These are phyloP conservation scores for Trametes punicea DNA, from an alignment of 768 basidiomycete species.

Conservation along the genomic window DNA sequence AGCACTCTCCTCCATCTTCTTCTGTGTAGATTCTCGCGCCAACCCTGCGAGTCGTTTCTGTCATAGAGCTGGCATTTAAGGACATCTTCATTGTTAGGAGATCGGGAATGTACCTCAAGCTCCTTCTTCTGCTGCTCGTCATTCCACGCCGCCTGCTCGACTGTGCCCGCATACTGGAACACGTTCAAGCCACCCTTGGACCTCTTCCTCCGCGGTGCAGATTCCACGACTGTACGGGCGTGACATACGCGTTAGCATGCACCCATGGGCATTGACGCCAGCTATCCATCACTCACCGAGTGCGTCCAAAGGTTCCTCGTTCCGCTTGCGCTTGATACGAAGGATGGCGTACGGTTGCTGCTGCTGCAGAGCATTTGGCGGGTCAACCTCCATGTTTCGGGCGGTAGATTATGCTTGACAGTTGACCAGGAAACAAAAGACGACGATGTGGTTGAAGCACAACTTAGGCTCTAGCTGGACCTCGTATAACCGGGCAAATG, in stretches of 20 bases:
- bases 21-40: conserved; percentile 21
- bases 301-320: conserved; percentile 79
- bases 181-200: conserved; percentile 52
- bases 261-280: conserved; percentile 6
- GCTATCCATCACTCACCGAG: conserved; percentile 49
- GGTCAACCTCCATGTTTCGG: conserved; percentile 10
- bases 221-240: conserved; percentile 10
- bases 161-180: conserved; percentile 79
- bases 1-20: neutral
- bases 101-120: conserved; percentile 50
- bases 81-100: neutral
- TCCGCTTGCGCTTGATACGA: conserved; percentile 79
- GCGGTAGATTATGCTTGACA: neutral
- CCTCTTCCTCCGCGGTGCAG: conserved; percentile 53
- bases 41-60: conserved; percentile 27
- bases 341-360: conserved; percentile 62
- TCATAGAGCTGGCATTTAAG: neutral
- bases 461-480: neutral
- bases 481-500: neutral
- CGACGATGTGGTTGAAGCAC: neutral
- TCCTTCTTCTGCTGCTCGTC: conserved; percentile 53
- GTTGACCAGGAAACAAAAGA: neutral
- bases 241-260: neutral
- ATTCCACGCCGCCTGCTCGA: conserved; percentile 67
- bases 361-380: neutral